A percentile compares a stretch with the other conserved stretches of the same genome.
These are phyloP conservation scores for Schizophyllum amplum DNA, from an alignment of 1,284 basidiomycete genomes.

Conservation along the genomic window DNA sequence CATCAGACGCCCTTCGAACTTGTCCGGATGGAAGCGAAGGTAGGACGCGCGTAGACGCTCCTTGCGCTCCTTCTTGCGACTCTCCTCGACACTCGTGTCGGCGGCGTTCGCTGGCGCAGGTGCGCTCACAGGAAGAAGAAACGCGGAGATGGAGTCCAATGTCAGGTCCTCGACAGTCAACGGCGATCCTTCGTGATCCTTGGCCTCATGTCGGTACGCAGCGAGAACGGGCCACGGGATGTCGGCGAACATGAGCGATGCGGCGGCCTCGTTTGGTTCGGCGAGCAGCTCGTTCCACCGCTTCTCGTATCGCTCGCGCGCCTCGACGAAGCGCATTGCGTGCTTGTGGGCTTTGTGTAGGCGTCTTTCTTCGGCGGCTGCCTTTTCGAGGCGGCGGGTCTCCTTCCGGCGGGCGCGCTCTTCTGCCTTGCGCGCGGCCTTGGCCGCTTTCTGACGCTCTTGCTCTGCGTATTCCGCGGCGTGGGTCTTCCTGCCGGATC, in stretches of 20 bases:
- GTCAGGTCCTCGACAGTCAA: conserved; percentile 45
- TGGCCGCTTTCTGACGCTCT: conserved; percentile 42
- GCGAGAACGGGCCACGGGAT: conserved; percentile 74
- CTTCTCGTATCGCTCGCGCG: conserved; percentile 46
- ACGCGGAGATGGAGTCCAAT: conserved; percentile 47
- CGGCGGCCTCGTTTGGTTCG: conserved; percentile 11
- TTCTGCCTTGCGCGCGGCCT: conserved; percentile 39
- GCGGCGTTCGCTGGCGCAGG: conserved; percentile 5
- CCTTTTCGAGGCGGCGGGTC: conserved; percentile 40
- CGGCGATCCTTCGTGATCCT: conserved; percentile 3
- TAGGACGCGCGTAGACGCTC: conserved; percentile 67
- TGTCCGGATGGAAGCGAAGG: conserved; percentile 79
- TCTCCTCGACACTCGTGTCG: conserved; percentile 13
- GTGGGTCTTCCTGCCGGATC: conserved; percentile 48
- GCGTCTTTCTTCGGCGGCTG: conserved; percentile 41
- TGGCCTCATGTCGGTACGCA: conserved; percentile 20
- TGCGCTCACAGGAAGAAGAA: conserved; percentile 38
- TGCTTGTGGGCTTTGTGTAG: conserved; percentile 33
- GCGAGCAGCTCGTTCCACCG: conserved; percentile 49
- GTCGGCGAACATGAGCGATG: conserved; percentile 41
- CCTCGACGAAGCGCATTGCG: conserved; percentile 27
- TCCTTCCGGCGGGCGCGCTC: conserved; percentile 49
- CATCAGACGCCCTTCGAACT: conserved; percentile 73
- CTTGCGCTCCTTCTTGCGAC: conserved; percentile 35
- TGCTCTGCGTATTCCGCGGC: conserved; percentile 58